A percentile compares a stretch with the other conserved stretches of the same genome.
These are phyloP conservation scores for Dictyostelium gargantuum DNA, from an alignment of 208 protist genomes.

Conservation along the genomic window DNA sequence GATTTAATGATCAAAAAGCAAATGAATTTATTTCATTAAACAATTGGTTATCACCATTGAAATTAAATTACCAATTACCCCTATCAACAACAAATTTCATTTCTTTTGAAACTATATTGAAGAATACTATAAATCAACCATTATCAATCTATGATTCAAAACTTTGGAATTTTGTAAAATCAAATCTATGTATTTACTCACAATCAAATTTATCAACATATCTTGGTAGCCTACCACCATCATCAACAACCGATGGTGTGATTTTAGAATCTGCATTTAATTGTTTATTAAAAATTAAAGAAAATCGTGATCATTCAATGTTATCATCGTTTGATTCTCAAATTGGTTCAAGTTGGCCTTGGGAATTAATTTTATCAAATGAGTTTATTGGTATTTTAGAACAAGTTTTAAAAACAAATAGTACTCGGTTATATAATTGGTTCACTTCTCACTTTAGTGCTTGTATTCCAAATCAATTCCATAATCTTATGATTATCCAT, in stretches of 20 bases:
- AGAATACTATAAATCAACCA: neutral
- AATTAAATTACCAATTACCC: neutral
- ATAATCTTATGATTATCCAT: neutral
- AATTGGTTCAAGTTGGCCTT: neutral
- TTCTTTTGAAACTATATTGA: neutral
- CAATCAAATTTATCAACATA: neutral
- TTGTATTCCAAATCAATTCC: neutral
- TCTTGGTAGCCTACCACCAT: neutral
- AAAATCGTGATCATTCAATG: neutral
- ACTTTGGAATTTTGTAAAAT: neutral
- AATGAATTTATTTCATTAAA: neutral
- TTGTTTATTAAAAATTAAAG: neutral
- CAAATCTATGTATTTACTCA: neutral
- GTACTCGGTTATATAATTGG: neutral
- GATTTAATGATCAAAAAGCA: neutral
- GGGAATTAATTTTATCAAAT: neutral
- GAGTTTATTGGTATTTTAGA: neutral
- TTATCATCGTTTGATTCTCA: neutral
- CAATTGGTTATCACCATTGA: neutral
- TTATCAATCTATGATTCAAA: neutral
- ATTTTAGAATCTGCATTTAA: neutral
- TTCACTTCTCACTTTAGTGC: conserved; percentile 7
- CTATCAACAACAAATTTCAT: neutral
- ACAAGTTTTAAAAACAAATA: neutral
- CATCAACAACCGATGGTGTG: neutral